Percentiles rank a stretch among this genome's conserved stretches.
phyloP scores from a whole-genome alignment of 495 filamentous ascomycete species.

The Poronia punctata region DNA sequence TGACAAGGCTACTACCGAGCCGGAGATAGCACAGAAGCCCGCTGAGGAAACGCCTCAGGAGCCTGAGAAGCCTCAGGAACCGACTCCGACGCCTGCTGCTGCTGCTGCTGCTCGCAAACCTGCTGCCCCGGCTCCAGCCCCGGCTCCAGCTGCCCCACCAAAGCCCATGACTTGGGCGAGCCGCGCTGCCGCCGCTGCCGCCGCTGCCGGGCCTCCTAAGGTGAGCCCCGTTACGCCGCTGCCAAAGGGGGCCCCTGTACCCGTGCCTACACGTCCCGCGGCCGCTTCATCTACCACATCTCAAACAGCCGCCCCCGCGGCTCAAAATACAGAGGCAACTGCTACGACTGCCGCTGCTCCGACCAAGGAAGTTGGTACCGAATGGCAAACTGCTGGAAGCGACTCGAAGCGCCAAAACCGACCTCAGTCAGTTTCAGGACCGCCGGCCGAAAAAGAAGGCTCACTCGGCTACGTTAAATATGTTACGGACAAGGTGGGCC shows the following conservation, averaged over 20 bases:
- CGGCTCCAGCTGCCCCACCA: slow-evolving; percentile 31
- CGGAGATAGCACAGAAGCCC: slow-evolving; percentile 35
- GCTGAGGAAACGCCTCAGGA: slow-evolving; percentile 42
- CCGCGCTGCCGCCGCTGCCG: slow-evolving; percentile 53
- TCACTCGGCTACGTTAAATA: slow-evolving; percentile 87
- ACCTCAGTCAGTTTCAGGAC: slow-evolving; percentile 43
- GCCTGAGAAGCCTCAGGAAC: slow-evolving; percentile 53
- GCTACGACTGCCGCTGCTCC: slow-evolving; percentile 18
- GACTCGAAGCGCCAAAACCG: slow-evolving; percentile 76
- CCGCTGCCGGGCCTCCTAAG: slow-evolving; percentile 33
- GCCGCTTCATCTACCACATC: slow-evolving; percentile 20
- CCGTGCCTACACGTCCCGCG: slow-evolving; percentile 29
- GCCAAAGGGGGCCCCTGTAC: slow-evolving; percentile 36
- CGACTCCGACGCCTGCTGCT: slow-evolving; percentile 49
- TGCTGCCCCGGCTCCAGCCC: slow-evolving; percentile 28
- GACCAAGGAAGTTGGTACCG: slow-evolving; percentile 42
- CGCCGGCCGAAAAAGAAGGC: slow-evolving; percentile 54
- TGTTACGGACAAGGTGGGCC: slow-evolving; percentile 76
- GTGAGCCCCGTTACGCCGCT: slow-evolving; percentile 38
- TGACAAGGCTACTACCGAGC: slow-evolving; percentile 25
- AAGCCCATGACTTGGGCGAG: slow-evolving; percentile 88
- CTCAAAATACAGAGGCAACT: slow-evolving; percentile 13
- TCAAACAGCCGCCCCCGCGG: slow-evolving; percentile 18
- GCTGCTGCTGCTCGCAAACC: slow-evolving; percentile 38
- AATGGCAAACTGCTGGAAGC: slow-evolving; percentile 79